A percentile compares a stretch with the other conserved stretches of the same genome.
Evolutionary conservation across 2,329 filamentous ascomycete species (phyloP).

Genomic region (Hypoxylon sp.): DNA sequence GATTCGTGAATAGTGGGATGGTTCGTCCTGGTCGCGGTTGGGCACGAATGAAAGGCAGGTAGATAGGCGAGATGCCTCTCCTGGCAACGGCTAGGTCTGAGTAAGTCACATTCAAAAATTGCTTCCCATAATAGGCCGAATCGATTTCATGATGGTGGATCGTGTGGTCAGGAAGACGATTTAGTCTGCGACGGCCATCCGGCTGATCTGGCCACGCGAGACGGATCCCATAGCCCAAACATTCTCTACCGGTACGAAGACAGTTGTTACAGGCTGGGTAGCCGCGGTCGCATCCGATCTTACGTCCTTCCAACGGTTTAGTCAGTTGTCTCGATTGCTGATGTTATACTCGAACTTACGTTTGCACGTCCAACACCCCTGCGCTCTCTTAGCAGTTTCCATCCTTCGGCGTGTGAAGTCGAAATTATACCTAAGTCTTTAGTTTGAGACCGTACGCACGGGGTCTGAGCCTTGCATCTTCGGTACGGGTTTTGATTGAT

Average conservation of each 20-base stretch:
- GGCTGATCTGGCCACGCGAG: constrained; percentile 64
- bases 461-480: constrained; percentile 52
- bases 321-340: constrained; percentile 37
- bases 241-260: constrained; percentile 58
- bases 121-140: constrained; percentile 54
- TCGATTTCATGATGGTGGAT: constrained; percentile 49
- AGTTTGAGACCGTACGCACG: constrained; percentile 43
- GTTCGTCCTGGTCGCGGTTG: constrained; percentile 50
- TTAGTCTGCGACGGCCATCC: constrained; percentile 59
- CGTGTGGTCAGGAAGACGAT: constrained; percentile 53
- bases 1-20: constrained; percentile 51
- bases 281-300: constrained; percentile 63
- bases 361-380: constrained; percentile 63
- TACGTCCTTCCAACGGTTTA: constrained; percentile 57
- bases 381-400: constrained; percentile 54
- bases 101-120: constrained; percentile 60
- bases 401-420: constrained; percentile 44
- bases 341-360: constrained; percentile 54
- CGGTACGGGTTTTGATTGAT: constrained; percentile 43
- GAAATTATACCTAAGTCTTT: constrained; percentile 40
- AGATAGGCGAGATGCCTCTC: constrained; percentile 51
- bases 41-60: constrained; percentile 46
- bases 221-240: constrained; percentile 62
- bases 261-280: constrained; percentile 63
- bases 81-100: constrained; percentile 55